phyloP scores from a whole-genome alignment of 1,284 basidiomycete genomes.

The Microbotryomycetes sp. region DNA sequence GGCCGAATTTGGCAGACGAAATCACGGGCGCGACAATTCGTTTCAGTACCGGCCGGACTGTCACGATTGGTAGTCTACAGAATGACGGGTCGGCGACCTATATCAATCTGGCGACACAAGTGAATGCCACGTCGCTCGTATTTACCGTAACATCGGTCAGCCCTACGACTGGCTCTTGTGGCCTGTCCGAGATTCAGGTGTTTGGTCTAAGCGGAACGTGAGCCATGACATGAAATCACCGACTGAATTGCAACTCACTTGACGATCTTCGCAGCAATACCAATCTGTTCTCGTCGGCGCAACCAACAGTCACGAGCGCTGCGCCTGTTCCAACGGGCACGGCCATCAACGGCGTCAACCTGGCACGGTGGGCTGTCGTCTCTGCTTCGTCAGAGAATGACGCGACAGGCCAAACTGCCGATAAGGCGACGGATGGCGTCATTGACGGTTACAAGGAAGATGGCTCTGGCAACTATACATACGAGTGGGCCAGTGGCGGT shows the following conservation, averaged over 20 bases:
- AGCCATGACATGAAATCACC: no score
- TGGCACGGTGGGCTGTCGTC: not conserved
- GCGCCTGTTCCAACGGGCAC: not conserved
- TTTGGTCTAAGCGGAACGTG: not conserved
- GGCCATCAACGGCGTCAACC: not conserved
- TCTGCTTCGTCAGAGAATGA: not conserved
- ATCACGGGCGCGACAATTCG: slow-evolving; percentile 9
- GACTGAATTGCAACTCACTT: no score
- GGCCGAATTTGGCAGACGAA: slow-evolving; percentile 20
- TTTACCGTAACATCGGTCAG: slow-evolving; percentile 8
- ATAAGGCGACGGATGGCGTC: slow-evolving; percentile 22
- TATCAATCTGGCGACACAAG: slow-evolving; percentile 13
- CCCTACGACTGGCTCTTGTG: slow-evolving; percentile 2
- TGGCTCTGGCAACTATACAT: slow-evolving; percentile 4
- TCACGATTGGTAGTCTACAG: slow-evolving; percentile 7
- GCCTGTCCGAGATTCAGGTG: slow-evolving; percentile 7
- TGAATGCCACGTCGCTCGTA: slow-evolving; percentile 5
- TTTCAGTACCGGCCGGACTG: slow-evolving; percentile 10
- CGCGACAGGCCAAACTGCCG: slow-evolving; percentile 4
- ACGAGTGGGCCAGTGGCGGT: slow-evolving; percentile 24
- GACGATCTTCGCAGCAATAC: not conserved
- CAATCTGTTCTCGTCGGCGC: not conserved
- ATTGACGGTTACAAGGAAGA: slow-evolving; percentile 20
- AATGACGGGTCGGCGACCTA: slow-evolving; percentile 12
- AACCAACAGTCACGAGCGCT: not conserved